These are phyloP conservation scores for Endogone sp. DNA, from an alignment of 192 early-diverging fungal species.

Conservation along the genomic window DNA sequence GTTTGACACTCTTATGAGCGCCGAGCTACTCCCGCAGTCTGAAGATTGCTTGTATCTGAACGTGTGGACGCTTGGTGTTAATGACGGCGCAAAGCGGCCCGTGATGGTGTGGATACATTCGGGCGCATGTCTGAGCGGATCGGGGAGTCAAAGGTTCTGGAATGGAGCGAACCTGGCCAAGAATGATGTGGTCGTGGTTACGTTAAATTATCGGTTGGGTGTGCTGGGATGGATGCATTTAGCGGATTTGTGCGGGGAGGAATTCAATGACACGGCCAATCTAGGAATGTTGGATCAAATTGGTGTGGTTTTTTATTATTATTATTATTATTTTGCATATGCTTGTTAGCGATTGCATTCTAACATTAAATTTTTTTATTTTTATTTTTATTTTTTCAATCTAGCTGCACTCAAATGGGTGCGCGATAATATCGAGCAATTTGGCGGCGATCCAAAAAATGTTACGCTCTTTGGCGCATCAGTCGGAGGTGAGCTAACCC, in stretches of 20 bases:
- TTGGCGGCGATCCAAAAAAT: slow-evolving; percentile 54
- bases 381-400: neutral
- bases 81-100: slow-evolving; percentile 30
- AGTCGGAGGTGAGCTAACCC: slow-evolving; percentile 39
- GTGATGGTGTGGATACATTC: slow-evolving; percentile 63
- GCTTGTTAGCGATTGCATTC: too few species aligned
- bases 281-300: slow-evolving; percentile 25
- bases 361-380: too few species aligned
- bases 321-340: too few species aligned
- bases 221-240: slow-evolving; percentile 38
- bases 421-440: slow-evolving; percentile 49
- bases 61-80: slow-evolving; percentile 38
- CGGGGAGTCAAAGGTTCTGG: slow-evolving; percentile 27
- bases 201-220: slow-evolving; percentile 58
- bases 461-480: slow-evolving; percentile 58
- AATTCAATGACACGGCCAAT: slow-evolving; percentile 10
- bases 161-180: slow-evolving; percentile 27
- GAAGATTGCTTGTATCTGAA: slow-evolving; percentile 58
- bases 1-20: slow-evolving; percentile 25
- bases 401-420: slow-evolving; percentile 54
- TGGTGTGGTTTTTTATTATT: slow-evolving; percentile 2
- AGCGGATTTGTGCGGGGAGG: slow-evolving; percentile 3
- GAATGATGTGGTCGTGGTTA: slow-evolving; percentile 31
- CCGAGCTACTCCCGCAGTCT: slow-evolving; percentile 19
- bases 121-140: slow-evolving; percentile 48